Conservation (phyloP, 495 filamentous ascomycete genomes). For the Neurospora sp. region DNA sequence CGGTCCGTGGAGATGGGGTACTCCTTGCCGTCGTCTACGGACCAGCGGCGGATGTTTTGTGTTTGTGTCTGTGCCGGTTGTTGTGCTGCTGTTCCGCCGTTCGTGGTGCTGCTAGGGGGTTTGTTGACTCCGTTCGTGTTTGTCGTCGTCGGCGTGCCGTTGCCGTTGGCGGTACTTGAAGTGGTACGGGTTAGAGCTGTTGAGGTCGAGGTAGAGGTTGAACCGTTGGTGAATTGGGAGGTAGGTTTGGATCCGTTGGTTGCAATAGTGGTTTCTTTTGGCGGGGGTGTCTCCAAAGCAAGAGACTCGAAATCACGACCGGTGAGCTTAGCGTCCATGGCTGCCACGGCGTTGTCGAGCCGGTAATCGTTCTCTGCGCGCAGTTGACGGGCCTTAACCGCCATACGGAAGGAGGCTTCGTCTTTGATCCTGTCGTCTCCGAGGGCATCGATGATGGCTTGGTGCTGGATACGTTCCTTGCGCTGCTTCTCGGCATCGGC, state of each 20-base stretch:
- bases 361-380: slow-evolving; percentile 41
- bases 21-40: slow-evolving; percentile 54
- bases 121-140: neutral
- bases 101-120: neutral
- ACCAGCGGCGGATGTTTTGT: slow-evolving; percentile 34
- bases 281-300: neutral
- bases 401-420: slow-evolving; percentile 50
- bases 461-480: slow-evolving; percentile 48
- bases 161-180: slow-evolving; percentile 12
- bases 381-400: slow-evolving; percentile 49
- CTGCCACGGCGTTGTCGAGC: slow-evolving; percentile 18
- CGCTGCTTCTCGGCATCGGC: slow-evolving; percentile 36
- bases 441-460: slow-evolving; percentile 54
- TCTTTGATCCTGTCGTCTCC: slow-evolving; percentile 56
- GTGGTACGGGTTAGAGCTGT: slow-evolving; percentile 4
- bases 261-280: neutral
- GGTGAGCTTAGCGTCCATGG: slow-evolving; percentile 7
- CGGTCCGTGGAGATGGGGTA: slow-evolving; percentile 60
- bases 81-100: neutral
- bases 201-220: neutral
- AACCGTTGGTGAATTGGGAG: neutral
- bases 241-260: slow-evolving; percentile 12
- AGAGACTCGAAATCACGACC: neutral
- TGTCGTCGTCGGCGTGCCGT: neutral
- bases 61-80: neutral